Base-by-base conservation (phyloP, 2,329 filamentous ascomycete species). In the Apiospora phragmitis region DNA sequence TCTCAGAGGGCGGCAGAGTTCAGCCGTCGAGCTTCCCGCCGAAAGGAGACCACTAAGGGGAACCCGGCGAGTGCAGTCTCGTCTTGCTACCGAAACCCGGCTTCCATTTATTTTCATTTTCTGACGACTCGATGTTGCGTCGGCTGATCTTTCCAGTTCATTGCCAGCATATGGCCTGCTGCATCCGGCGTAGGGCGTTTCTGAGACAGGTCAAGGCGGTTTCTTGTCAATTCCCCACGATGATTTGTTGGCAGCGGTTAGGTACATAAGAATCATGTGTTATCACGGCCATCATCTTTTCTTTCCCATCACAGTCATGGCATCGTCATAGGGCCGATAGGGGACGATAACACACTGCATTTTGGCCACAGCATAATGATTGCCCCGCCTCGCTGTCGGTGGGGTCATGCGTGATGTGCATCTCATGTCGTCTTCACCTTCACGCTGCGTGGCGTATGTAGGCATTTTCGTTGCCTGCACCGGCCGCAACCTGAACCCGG, bases 1-100 rank as follows among this genome's bases (percentile, higher is more conserved):
- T 98, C 70, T 88, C 88, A 5, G 89, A 87, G 70, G 85, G 88
- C 41, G 94, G 94, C 4, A 83, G 81, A 16, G 86, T 90, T 73
- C 88, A 90, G 76, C 83, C 90, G n/a, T 92, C 93, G 32, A 92
- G 86, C 72, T 97, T 97, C 78, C 95, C 95, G 26, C 94, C 94
- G 3, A 90, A 88, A 75, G 87, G 87, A 69, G 73, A 76, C 42
- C 75, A 78, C 70, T 77, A 74, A 74, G 68, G 67, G 66, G 68
- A 12, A 65, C 69, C 26, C 65, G 69, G 65, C 35, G 62, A 66
- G 4, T 38, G 32, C 29, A 35, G 55, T 62, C 32, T 62, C 55
- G 32, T 38, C 18, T 21, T 38, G 32, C 32, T 38, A 3, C 18
- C 38, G 55, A 32, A 9, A 38, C 32, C 32, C 11, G 26, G 51